These are phyloP conservation scores for Trifolium dubium DNA, from an alignment of 306 rosid species.

Conservation along the genomic window DNA sequence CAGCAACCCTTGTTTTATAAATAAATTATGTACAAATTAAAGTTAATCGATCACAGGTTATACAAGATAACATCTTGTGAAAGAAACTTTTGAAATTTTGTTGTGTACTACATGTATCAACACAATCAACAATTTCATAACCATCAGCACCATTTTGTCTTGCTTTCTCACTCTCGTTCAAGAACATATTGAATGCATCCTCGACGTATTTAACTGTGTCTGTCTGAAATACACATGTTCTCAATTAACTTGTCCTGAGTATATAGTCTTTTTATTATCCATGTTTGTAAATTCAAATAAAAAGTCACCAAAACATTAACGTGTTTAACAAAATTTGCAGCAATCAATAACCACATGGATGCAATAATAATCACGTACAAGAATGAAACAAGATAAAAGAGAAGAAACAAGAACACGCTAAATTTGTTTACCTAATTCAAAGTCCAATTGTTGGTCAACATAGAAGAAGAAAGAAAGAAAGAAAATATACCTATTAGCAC, in stretches of 20 bases:
- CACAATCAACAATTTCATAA: conserved; percentile 52
- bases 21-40: background rate
- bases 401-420: too few relatives aligned
- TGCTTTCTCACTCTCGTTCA: conserved; percentile 63
- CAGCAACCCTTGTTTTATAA: background rate
- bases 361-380: too few relatives aligned
- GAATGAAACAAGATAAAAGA: too few relatives aligned
- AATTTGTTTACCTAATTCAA: too few relatives aligned
- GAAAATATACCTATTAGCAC: too few relatives aligned
- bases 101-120: background rate
- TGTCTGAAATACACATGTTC: conserved; percentile 49
- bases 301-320: too few relatives aligned
- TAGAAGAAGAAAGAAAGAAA: too few relatives aligned
- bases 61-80: conserved; percentile 55
- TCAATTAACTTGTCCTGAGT: conserved; percentile 60
- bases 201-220: conserved; percentile 59
- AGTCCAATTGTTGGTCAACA: too few relatives aligned
- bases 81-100: conserved; percentile 37
- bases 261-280: conserved; percentile 49
- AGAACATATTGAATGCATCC: conserved; percentile 53
- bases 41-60: conserved; percentile 49
- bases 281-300: too few relatives aligned
- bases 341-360: too few relatives aligned
- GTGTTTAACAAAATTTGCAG: too few relatives aligned
- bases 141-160: conserved; percentile 56